Evolutionary conservation across 306 rosid genomes (phyloP).

Genomic region (Hippophae rhamnoides): DNA sequence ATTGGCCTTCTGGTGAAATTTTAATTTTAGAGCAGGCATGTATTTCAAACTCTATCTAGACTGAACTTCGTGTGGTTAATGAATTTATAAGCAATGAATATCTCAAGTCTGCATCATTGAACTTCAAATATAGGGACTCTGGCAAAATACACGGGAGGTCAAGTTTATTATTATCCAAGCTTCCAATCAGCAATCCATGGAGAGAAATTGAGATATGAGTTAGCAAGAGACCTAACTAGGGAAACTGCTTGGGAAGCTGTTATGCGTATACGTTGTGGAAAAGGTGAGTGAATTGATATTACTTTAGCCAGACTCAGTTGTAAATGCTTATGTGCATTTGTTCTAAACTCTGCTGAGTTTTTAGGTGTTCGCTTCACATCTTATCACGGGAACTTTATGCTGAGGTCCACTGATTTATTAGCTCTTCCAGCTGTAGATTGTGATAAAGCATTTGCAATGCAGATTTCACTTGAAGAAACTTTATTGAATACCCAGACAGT

Average conservation of each 20-base stretch:
- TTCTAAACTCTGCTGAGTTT: constrained; percentile 18
- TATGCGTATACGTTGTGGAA: constrained; percentile 92
- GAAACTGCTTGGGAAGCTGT: constrained; percentile 99
- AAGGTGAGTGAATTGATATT: constrained; percentile 48
- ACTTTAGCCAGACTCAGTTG: not conserved
- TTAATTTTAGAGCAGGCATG: too few species aligned
- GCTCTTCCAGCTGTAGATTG: constrained; percentile 99
- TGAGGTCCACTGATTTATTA: constrained; percentile 86
- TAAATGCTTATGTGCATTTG: not conserved
- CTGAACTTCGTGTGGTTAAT: not conserved
- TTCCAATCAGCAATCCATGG: constrained; percentile 80
- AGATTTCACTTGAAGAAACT: constrained; percentile 87
- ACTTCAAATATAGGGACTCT: constrained; percentile 61
- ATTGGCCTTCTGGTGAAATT: too few species aligned
- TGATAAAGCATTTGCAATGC: constrained; percentile 98
- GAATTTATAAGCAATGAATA: not conserved
- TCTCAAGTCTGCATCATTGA: not conserved
- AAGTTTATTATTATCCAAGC: constrained; percentile 76
- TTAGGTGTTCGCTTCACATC: constrained; percentile 91
- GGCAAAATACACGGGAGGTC: constrained; percentile 96
- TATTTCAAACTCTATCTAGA: too few species aligned
- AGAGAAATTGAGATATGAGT: constrained; percentile 80
- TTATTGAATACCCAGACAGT: constrained; percentile 81
- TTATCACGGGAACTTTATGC: constrained; percentile 95
- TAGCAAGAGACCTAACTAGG: constrained; percentile 88